Evolutionary conservation across 345 rosid species (phyloP).

Genomic region (Sisymbrium irio): DNA sequence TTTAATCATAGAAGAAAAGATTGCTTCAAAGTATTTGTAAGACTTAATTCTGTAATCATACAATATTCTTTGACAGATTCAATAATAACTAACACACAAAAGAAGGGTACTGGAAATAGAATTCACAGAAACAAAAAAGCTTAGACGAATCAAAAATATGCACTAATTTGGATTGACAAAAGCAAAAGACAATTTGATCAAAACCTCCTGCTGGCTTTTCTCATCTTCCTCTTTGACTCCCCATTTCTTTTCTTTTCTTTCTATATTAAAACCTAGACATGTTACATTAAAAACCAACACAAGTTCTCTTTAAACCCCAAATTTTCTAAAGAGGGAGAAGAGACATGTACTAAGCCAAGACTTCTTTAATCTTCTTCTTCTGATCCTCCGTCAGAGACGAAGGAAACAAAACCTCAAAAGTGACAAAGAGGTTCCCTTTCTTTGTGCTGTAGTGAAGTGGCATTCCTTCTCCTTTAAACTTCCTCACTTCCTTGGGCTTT

Average conservation of each 20-base stretch:
- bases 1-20: not conserved
- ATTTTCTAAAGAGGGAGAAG: conserved; percentile 8
- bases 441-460: conserved; percentile 78
- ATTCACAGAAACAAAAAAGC: conserved; percentile 5
- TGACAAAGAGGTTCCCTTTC: conserved; percentile 85
- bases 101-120: not conserved
- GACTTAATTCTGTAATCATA: not conserved
- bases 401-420: conserved; percentile 92
- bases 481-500: conserved; percentile 87
- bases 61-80: not conserved
- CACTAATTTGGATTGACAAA: conserved; percentile 28
- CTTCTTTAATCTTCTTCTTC: conserved; percentile 70
- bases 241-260: not conserved
- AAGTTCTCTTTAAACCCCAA: conserved; percentile 15
- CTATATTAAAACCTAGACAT: conserved; percentile 30
- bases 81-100: not conserved
- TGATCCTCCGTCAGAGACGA: conserved; percentile 72
- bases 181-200: not conserved
- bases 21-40: not conserved
- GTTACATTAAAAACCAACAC: conserved; percentile 26
- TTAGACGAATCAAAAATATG: conserved; percentile 2
- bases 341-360: conserved; percentile 52
- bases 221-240: conserved; percentile 11
- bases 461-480: conserved; percentile 97
- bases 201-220: conserved; percentile 12